These are phyloP conservation scores for Yarrowia deformans DNA, from an alignment of 805 yeast genomes.

Conservation along the genomic window DNA sequence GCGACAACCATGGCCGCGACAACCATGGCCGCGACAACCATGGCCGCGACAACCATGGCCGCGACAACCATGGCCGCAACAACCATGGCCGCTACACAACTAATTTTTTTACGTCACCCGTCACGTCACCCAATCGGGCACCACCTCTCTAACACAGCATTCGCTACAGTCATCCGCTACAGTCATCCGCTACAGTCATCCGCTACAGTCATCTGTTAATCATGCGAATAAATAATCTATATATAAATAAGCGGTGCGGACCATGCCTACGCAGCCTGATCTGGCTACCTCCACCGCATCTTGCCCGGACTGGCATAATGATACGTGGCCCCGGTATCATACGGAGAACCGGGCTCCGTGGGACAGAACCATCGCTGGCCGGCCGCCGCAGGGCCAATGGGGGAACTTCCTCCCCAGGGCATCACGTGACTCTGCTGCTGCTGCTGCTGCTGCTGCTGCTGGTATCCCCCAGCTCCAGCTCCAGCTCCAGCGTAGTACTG, in stretches of 20 bases:
- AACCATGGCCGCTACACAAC: too few species aligned
- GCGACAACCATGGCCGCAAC: too few species aligned
- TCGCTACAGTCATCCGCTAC: too few species aligned
- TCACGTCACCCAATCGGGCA: too few species aligned
- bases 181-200: too few species aligned
- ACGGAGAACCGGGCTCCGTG: slow-evolving; percentile 28
- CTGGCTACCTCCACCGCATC: slow-evolving; percentile 24
- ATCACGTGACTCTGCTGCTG: background rate
- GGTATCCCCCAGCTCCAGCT: too few species aligned
- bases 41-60: too few species aligned
- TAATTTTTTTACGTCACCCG: too few species aligned
- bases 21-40: too few species aligned
- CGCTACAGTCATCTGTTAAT: background rate
- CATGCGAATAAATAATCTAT: slow-evolving; percentile 34
- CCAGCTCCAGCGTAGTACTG: background rate
- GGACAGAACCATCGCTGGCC: slow-evolving; percentile 18
- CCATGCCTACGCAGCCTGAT: too few species aligned
- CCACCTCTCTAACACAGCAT: too few species aligned
- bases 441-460: background rate
- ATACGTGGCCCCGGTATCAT: slow-evolving; percentile 6
- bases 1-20: too few species aligned
- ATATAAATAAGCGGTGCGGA: slow-evolving; percentile 8
- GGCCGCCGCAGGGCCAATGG: slow-evolving; percentile 3
- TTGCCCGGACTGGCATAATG: slow-evolving; percentile 29
- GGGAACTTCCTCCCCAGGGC: background rate